Evolutionary conservation across 768 basidiomycete species (phyloP).

Genomic region (Suillus paluster): DNA sequence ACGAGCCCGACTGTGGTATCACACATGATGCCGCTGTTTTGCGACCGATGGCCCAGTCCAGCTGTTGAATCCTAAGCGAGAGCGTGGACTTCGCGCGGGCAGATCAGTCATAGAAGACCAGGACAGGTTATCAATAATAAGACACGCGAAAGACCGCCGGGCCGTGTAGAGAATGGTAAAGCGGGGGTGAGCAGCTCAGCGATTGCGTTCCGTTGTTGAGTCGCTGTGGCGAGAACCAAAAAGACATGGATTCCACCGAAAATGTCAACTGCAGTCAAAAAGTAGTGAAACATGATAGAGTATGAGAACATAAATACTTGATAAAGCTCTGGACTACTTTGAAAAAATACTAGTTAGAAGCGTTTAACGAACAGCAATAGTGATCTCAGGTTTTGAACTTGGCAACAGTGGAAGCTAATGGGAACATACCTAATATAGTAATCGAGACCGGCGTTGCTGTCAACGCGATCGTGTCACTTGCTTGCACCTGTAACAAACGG

Average conservation of each 20-base stretch:
- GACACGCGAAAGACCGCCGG: neutral
- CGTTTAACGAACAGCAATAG: neutral
- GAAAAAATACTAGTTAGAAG: neutral
- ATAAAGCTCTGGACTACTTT: neutral
- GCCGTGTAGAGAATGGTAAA: neutral
- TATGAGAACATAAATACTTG: neutral
- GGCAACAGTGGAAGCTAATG: too few species aligned
- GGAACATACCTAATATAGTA: conserved; percentile 10
- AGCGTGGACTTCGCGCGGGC: neutral
- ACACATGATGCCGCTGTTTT: neutral
- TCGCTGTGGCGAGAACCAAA: conserved; percentile 2
- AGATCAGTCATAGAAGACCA: conserved; percentile 4
- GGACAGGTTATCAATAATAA: neutral
- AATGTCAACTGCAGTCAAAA: neutral
- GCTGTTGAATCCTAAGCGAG: neutral
- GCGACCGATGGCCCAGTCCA: neutral
- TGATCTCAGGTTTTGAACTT: too few species aligned
- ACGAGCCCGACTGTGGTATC: neutral
- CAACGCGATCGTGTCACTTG: conserved; percentile 8
- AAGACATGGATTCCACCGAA: neutral
- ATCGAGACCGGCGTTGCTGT: neutral
- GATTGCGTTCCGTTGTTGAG: neutral
- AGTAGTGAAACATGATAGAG: neutral
- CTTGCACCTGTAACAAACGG: neutral
- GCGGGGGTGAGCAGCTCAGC: neutral